Conservation (phyloP, 345 rosid genomes). For the Rubroshorea leprosula region DNA sequence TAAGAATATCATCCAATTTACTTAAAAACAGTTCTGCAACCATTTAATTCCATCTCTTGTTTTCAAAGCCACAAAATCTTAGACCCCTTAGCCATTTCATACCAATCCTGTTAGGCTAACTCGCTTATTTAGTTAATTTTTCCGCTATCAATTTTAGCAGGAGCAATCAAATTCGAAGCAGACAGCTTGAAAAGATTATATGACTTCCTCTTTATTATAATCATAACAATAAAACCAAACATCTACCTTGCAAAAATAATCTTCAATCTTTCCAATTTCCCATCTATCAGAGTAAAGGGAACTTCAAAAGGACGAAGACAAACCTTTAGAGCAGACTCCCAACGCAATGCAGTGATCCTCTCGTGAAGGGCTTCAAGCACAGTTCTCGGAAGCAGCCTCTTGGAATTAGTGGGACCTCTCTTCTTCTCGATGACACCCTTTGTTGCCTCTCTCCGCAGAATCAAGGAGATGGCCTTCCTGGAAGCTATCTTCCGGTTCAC, state of each 20-base stretch:
- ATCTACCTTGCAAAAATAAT: background rate
- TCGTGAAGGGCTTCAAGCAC: constrained; percentile 89
- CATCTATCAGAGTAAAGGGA: too few relatives aligned
- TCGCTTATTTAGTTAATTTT: too few relatives aligned
- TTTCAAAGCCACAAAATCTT: too few relatives aligned
- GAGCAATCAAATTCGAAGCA: too few relatives aligned
- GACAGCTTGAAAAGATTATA: too few relatives aligned
- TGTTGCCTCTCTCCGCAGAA: constrained; percentile 76
- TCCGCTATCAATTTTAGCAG: too few relatives aligned
- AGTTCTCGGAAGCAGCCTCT: constrained; percentile 67
- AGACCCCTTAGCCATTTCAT: too few relatives aligned
- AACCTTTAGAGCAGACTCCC: constrained; percentile 93
- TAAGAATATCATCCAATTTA: background rate
- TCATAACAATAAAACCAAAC: background rate
- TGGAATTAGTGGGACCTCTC: constrained; percentile 56
- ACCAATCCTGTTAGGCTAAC: too few relatives aligned
- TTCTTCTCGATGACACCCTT: constrained; percentile 77
- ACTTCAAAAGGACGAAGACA: background rate
- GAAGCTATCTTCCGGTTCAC: constrained; percentile 66
- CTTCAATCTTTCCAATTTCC: too few relatives aligned
- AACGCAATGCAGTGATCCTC: constrained; percentile 70
- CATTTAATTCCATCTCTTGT: too few relatives aligned
- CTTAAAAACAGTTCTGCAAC: too few relatives aligned
- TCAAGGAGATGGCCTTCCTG: constrained; percentile 68
- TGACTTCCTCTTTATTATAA: too few relatives aligned